Percentiles rank a stretch among this genome's conserved stretches.
These are phyloP conservation scores for Diaporthe humulicola DNA, from an alignment of 2,329 filamentous ascomycete species.

Conservation along the genomic window DNA sequence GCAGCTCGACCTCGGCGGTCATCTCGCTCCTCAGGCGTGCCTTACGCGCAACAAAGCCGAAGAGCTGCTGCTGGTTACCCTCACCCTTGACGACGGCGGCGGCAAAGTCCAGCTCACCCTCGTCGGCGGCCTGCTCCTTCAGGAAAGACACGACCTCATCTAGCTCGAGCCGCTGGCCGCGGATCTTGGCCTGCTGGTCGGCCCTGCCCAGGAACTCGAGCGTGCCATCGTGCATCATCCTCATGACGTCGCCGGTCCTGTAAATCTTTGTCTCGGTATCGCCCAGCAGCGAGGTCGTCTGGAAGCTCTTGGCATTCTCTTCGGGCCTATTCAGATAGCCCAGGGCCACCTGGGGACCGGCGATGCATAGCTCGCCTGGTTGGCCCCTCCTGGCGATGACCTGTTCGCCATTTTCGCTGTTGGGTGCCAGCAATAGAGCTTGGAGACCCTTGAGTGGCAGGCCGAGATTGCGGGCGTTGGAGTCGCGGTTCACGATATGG, in stretches of 20 bases:
- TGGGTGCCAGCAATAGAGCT: slow-evolving; percentile 24
- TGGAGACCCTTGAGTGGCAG: slow-evolving; percentile 21
- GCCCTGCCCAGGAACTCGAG: slow-evolving; percentile 43
- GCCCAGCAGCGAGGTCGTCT: slow-evolving; percentile 18
- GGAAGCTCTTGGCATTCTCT: slow-evolving; percentile 39
- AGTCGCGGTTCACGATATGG: slow-evolving; percentile 51
- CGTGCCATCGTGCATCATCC: slow-evolving; percentile 38
- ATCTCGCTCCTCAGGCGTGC: slow-evolving; percentile 36
- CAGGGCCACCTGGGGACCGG: slow-evolving; percentile 41
- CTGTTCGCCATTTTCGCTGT: not conserved
- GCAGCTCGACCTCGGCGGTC: slow-evolving; percentile 35
- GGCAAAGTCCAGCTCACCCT: slow-evolving; percentile 39
- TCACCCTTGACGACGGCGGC: slow-evolving; percentile 32
- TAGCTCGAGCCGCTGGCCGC: slow-evolving; percentile 39
- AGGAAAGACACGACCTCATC: slow-evolving; percentile 40
- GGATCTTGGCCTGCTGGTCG: slow-evolving; percentile 40
- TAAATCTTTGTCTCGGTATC: slow-evolving; percentile 37
- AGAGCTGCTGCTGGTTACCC: slow-evolving; percentile 37
- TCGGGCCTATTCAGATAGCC: slow-evolving; percentile 38
- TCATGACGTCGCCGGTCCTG: slow-evolving; percentile 43
- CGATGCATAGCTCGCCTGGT: slow-evolving; percentile 32
- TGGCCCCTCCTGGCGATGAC: slow-evolving; percentile 25
- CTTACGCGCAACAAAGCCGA: slow-evolving; percentile 40
- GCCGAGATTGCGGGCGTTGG: slow-evolving; percentile 46
- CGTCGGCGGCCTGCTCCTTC: slow-evolving; percentile 30